These are phyloP conservation scores for Acacia crassicarpa DNA, from an alignment of 306 rosid genomes.

Conservation along the genomic window DNA sequence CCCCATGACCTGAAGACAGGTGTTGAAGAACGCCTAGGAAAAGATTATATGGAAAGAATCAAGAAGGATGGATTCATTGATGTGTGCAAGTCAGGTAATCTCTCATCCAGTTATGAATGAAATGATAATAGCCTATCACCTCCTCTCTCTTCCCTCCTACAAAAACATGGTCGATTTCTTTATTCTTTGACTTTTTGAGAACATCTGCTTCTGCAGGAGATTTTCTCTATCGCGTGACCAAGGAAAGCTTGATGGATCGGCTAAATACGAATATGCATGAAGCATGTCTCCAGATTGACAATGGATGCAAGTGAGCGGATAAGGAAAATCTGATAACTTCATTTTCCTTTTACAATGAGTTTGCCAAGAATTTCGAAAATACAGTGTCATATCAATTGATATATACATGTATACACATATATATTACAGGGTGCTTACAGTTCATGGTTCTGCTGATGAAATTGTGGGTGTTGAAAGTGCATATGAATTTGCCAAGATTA, in stretches of 20 bases:
- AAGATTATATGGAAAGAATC: slow-evolving; percentile 54
- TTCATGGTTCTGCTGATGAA: slow-evolving; percentile 71
- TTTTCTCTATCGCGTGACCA: slow-evolving; percentile 48
- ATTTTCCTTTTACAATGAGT: neutral
- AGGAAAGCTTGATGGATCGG: slow-evolving; percentile 70
- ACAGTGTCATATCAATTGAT: slow-evolving; percentile 1
- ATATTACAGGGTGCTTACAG: slow-evolving; percentile 58
- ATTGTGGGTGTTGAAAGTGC: slow-evolving; percentile 58
- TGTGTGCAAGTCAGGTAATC: slow-evolving; percentile 52
- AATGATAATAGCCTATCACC: neutral
- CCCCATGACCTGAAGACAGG: slow-evolving; percentile 70
- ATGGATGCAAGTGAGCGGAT: slow-evolving; percentile 60
- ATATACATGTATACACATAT: neutral
- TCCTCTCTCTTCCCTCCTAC: neutral
- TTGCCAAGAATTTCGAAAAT: neutral
- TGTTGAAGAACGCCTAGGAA: slow-evolving; percentile 59
- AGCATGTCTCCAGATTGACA: slow-evolving; percentile 68
- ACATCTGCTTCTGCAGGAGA: slow-evolving; percentile 36
- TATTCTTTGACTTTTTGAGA: neutral
- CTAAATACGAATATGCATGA: slow-evolving; percentile 62
- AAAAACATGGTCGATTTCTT: neutral
- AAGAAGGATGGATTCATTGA: slow-evolving; percentile 61
- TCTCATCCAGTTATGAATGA: slow-evolving; percentile 17
- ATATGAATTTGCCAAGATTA: slow-evolving; percentile 57
- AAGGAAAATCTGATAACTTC: neutral